Conservation (phyloP, 2,329 filamentous ascomycete genomes). For the Arthrobotrys sinensis region DNA sequence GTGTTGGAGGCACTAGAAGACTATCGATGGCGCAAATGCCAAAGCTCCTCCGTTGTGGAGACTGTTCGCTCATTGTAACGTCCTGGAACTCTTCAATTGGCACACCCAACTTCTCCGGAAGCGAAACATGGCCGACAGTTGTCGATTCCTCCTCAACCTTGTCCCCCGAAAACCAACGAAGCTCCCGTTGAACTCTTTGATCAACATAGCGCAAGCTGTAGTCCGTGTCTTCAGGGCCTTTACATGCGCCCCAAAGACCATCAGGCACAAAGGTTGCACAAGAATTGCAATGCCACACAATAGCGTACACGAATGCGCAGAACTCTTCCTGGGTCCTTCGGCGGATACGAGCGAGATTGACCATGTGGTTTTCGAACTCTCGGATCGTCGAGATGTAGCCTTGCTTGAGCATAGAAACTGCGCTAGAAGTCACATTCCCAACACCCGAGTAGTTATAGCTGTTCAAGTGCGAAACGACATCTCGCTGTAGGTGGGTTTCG, state of each 20-base stretch:
- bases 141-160: conserved; percentile 12
- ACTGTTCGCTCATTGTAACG: conserved; percentile 18
- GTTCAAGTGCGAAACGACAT: conserved; percentile 45
- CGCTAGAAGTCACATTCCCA: conserved; percentile 39
- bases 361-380: conserved; percentile 53
- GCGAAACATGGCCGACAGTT: conserved; percentile 36
- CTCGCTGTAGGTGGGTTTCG: conserved; percentile 40
- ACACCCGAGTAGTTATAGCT: conserved; percentile 41
- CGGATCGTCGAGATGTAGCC: conserved; percentile 55
- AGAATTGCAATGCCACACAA: conserved; percentile 59
- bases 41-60: conserved; percentile 17
- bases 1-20: conserved; percentile 20
- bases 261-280: conserved; percentile 59
- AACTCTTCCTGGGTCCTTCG: conserved; percentile 52
- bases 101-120: conserved; percentile 25
- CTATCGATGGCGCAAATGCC: conserved; percentile 48
- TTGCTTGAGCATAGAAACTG: conserved; percentile 43
- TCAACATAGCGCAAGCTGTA: conserved; percentile 57
- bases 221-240: conserved; percentile 36
- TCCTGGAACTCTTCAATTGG: conserved; percentile 28
- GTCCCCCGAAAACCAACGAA: conserved; percentile 42
- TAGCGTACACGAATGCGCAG: conserved; percentile 50
- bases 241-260: conserved; percentile 45
- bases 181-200: conserved; percentile 40
- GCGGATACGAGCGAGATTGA: conserved; percentile 43